Conservation (phyloP, 2,329 filamentous ascomycete species). For the Sclerotinia borealis region DNA sequence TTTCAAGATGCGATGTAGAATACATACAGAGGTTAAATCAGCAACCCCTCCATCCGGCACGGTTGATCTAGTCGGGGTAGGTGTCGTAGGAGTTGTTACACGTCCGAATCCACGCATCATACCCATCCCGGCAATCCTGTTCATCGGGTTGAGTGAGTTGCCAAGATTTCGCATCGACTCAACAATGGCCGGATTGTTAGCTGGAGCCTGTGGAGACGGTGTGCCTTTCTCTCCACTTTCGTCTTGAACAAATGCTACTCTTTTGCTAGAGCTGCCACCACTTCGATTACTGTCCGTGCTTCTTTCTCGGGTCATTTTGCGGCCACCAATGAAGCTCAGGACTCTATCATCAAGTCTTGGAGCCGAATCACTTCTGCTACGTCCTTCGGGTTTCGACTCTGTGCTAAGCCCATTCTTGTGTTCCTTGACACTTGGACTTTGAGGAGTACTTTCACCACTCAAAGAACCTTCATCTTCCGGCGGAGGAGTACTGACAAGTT, state of each 20-base stretch:
- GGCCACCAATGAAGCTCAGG: constrained; percentile 65
- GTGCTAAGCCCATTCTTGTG: background rate
- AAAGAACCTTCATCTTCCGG: constrained; percentile 37
- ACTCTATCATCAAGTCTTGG: constrained; percentile 56
- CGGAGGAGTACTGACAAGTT: constrained; percentile 71
- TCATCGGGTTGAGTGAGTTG: constrained; percentile 77
- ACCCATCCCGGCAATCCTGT: constrained; percentile 66
- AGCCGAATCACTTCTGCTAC: constrained; percentile 31
- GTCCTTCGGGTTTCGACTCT: constrained; percentile 8
- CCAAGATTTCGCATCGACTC: constrained; percentile 79
- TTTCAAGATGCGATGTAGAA: background rate
- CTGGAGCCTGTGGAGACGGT: constrained; percentile 30
- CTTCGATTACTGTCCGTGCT: constrained; percentile 70
- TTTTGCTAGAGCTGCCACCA: constrained; percentile 51
- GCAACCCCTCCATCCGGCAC: constrained; percentile 43
- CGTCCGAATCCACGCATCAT: constrained; percentile 72
- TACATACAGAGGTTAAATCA: constrained; percentile 50
- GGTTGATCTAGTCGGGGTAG: constrained; percentile 36
- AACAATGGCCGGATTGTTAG: constrained; percentile 56
- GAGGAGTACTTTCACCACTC: constrained; percentile 46
- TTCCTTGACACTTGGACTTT: constrained; percentile 33
- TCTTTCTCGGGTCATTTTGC: constrained; percentile 56
- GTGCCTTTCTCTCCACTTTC: constrained; percentile 35
- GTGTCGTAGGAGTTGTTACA: constrained; percentile 33
- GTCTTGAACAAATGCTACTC: constrained; percentile 45